These are phyloP conservation scores for Penicillium sp. DNA, from an alignment of 2,329 filamentous ascomycete species.

Conservation along the genomic window DNA sequence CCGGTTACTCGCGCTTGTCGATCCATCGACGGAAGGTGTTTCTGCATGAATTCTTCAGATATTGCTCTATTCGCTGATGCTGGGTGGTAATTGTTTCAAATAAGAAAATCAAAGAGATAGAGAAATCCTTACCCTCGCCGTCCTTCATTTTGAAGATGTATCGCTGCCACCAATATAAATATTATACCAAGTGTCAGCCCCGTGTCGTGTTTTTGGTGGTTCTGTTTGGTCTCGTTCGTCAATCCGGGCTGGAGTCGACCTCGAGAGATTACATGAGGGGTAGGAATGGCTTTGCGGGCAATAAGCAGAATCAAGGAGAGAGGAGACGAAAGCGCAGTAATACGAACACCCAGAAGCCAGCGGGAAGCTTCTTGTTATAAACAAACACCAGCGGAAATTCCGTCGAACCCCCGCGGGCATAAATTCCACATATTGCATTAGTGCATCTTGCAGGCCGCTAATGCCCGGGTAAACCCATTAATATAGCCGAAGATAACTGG, in stretches of 20 bases:
- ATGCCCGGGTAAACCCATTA: neutral
- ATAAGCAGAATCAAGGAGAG: neutral
- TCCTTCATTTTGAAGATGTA: neutral
- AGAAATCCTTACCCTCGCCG: neutral
- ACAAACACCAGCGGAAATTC: too few relatives aligned
- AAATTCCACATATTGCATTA: neutral
- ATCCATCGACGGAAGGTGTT: conserved; percentile 13
- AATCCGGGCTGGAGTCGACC: neutral
- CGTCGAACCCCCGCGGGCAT: neutral
- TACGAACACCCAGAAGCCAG: neutral
- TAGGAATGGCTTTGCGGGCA: neutral
- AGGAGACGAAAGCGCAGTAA: neutral
- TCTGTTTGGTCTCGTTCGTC: neutral
- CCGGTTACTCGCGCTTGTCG: conserved; percentile 13
- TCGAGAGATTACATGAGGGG: neutral
- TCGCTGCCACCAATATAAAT: neutral
- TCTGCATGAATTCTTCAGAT: neutral
- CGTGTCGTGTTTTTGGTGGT: neutral
- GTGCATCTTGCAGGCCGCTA: neutral
- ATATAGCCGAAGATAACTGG: neutral
- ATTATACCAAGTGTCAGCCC: too few relatives aligned
- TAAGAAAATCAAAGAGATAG: too few relatives aligned
- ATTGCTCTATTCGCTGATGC: neutral
- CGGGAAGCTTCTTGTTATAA: neutral
- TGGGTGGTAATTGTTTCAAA: neutral